Evolutionary conservation across 495 filamentous ascomycete species (phyloP), one percentile per base, ranked within the genome.

Genomic region (Hypoxylon crocopeplum): DNA sequence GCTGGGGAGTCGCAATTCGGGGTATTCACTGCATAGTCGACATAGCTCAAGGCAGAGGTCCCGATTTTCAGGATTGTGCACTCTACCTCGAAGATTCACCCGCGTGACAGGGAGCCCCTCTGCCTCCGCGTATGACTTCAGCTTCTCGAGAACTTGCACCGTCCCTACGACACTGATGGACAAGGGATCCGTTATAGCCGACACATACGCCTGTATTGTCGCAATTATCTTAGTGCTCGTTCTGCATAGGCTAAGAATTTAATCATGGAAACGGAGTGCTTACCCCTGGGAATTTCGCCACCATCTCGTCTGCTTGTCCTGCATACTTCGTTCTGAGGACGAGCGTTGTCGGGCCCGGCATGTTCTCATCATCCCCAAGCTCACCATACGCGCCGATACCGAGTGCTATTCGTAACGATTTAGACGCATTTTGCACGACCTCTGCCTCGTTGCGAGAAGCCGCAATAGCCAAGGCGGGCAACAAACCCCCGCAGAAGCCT

Each of bases 401-500:
- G 6, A 71, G 19, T 5, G 63, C 58, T 32, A 72, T 37, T 7
- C 53, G 40, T 20, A 73, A 15, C 48, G 73, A 59, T 41, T 65
- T 59, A 48, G 58, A 32, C 36, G 66, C 51, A 73, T 74, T 72
- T 71, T 78, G 71, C 67, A 78, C 66, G 50, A 75, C 64, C 69
- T 80, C 50, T 68, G 72, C 54, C 37, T 71, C 72, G 33, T 63
- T 55, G 8, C 37, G 27, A 19, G 72, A 62, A 22, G 52, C 55
- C 12, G 70, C 68, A 25, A 72, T 64, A 12, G 72, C 66, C 20
- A 69, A 49, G n/a, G 68, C 68, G 4, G 68, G 41, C 36, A 60
- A 29, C 13, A 60, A 48, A 5, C 69, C 69, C 8, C 45, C 64
- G 45, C 69, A 72, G 27, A 65, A 72, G 8, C 69, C 69, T 41